These are phyloP conservation scores for Pseudogymnoascus sp. DNA, from an alignment of 2,329 filamentous ascomycete genomes.

Conservation along the genomic window DNA sequence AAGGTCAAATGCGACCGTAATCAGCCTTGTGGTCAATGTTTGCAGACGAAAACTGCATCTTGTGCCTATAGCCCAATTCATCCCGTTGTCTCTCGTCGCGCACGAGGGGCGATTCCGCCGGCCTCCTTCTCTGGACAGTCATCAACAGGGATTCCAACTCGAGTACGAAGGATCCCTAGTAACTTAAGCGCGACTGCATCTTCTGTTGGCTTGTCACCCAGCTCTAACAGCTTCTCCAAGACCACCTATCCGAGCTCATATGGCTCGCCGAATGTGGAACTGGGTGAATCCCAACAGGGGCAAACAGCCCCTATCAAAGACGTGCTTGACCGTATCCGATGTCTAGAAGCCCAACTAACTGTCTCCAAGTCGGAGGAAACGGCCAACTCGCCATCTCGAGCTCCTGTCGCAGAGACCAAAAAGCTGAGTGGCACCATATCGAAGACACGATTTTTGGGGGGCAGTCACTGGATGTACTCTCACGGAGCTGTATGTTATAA, in stretches of 20 bases:
- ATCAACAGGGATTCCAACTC: background rate
- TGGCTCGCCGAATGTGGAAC: background rate
- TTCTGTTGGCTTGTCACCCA: background rate
- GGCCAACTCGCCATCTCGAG: background rate
- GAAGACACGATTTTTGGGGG: constrained; percentile 23
- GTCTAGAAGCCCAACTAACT: background rate
- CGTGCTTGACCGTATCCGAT: background rate
- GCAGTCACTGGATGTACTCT: constrained; percentile 24
- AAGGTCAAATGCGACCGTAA: constrained; percentile 39
- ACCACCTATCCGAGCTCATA: background rate
- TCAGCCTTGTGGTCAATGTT: constrained; percentile 34
- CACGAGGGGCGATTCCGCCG: background rate
- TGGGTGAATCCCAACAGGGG: background rate
- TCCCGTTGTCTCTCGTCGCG: constrained; percentile 10
- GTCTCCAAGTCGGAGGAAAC: background rate
- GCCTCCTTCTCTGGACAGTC: background rate
- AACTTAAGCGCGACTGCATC: constrained; percentile 5
- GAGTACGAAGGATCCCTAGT: constrained; percentile 4
- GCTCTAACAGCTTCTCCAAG: background rate
- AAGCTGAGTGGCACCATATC: constrained; percentile 18
- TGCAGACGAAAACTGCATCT: constrained; percentile 23
- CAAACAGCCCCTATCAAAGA: background rate
- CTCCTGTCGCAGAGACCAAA: background rate
- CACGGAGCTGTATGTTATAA: constrained; percentile 19
- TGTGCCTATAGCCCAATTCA: constrained; percentile 27